Conservation (phyloP, 73 alveolate species). For the Paramecium biaurelia region DNA sequence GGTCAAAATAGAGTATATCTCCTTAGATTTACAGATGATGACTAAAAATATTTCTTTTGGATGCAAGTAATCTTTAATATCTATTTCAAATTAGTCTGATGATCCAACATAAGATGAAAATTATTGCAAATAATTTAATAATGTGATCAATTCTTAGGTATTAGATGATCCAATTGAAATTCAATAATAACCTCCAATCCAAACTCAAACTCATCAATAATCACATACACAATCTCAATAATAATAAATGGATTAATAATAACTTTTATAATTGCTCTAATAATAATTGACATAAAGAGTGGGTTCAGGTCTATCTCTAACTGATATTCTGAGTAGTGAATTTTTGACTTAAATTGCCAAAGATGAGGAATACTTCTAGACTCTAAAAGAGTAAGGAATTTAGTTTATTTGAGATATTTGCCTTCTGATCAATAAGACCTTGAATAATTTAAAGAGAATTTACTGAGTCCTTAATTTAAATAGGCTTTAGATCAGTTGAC, state of each 20-base stretch:
- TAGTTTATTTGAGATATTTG: neutral
- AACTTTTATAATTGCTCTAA: neutral
- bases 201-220: neutral
- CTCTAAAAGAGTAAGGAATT: neutral
- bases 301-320: neutral
- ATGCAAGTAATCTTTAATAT: neutral
- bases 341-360: neutral
- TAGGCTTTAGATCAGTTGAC: constrained; percentile 28
- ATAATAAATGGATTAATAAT: neutral
- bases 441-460: neutral
- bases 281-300: neutral
- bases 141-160: neutral
- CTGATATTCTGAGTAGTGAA: neutral
- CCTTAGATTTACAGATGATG: neutral
- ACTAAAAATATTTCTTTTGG: constrained; percentile 8
- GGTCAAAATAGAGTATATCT: constrained; percentile 23
- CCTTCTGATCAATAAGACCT: neutral
- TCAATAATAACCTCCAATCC: neutral
- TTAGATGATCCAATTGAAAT: neutral
- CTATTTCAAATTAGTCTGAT: neutral
- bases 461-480: constrained; percentile 14
- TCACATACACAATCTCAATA: neutral
- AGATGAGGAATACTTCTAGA: neutral
- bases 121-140: neutral
- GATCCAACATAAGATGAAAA: neutral